Conservation (phyloP, 2,329 filamentous ascomycete species). For the Talaromyces amestolkiae region DNA sequence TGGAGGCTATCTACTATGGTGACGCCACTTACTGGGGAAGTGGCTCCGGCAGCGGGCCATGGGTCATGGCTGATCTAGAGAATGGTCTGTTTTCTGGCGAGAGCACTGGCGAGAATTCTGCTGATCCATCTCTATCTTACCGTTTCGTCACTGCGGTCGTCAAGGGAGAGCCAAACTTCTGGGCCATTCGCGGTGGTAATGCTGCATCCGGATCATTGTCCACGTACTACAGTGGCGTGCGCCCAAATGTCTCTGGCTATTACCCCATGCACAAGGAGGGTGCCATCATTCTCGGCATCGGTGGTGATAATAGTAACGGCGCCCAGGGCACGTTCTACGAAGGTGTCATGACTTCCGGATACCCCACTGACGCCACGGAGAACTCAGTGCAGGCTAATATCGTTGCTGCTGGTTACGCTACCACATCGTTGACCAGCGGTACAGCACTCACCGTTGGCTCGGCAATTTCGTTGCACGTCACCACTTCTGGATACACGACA, state of each 20-base stretch:
- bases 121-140: conserved; percentile 10
- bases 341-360: conserved; percentile 17
- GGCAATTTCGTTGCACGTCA: conserved; percentile 9
- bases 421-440: conserved; percentile 12
- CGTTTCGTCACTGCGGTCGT: conserved; percentile 15
- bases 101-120: background rate
- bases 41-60: conserved; percentile 15
- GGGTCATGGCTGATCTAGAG: conserved; percentile 17
- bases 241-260: conserved; percentile 12
- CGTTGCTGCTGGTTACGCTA: conserved; percentile 13
- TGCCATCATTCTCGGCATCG: conserved; percentile 17
- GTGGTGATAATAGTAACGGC: conserved; percentile 15
- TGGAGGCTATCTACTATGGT: conserved; percentile 18
- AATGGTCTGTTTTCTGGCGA: conserved; percentile 15
- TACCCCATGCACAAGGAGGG: conserved; percentile 16
- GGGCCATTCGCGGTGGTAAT: conserved; percentile 16
- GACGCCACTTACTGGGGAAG: conserved; percentile 3
- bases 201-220: conserved; percentile 10
- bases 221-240: conserved; percentile 11
- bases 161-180: conserved; percentile 9
- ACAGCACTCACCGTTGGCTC: conserved; percentile 10
- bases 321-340: conserved; percentile 18
- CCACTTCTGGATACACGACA: conserved; percentile 10
- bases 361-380: conserved; percentile 13
- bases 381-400: conserved; percentile 15